phyloP scores from a whole-genome alignment of 2,329 filamentous ascomycete genomes.

The Pezicula rhizophila region DNA sequence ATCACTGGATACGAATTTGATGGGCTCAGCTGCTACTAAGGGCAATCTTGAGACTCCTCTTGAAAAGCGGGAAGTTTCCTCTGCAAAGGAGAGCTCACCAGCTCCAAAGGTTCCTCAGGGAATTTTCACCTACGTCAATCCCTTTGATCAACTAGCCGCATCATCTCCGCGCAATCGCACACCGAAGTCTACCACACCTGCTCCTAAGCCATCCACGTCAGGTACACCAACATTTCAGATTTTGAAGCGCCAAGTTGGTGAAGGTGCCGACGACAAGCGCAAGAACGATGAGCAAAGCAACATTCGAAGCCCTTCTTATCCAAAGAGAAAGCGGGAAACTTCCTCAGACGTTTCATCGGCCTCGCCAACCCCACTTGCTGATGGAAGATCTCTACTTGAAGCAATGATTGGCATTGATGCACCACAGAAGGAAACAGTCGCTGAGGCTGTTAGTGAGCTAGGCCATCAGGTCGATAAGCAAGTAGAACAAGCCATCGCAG shows the following conservation, averaged over 20 bases:
- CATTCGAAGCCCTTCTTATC: constrained; percentile 19
- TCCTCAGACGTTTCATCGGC: constrained; percentile 16
- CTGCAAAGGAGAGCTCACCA: constrained; percentile 2
- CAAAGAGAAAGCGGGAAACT: constrained; percentile 23
- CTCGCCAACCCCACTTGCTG: constrained; percentile 22
- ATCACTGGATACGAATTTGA: constrained; percentile 32
- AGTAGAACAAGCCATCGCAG: constrained; percentile 60
- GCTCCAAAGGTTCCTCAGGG: constrained; percentile 17
- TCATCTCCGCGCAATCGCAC: constrained; percentile 56
- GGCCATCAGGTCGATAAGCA: constrained; percentile 53
- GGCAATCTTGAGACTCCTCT: constrained; percentile 22
- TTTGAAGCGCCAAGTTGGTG: constrained; percentile 25
- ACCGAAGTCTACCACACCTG: constrained; percentile 33
- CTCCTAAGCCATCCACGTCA: constrained; percentile 32
- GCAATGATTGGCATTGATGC: constrained; percentile 26
- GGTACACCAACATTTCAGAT: constrained; percentile 25
- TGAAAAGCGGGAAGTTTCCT: constrained; percentile 17
- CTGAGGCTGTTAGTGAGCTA: constrained; percentile 62
- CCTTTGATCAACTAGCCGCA: constrained; percentile 63
- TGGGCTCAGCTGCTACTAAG: constrained; percentile 16
- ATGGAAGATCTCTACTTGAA: constrained; percentile 31
- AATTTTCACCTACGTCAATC: constrained; percentile 65
- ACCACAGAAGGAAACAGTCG: constrained; percentile 56
- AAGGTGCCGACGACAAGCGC: constrained; percentile 21
- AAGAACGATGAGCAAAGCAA: constrained; percentile 22